Base-by-base conservation (phyloP, 371 early-diverging fungal genomes). In the Mucor irregularis region DNA sequence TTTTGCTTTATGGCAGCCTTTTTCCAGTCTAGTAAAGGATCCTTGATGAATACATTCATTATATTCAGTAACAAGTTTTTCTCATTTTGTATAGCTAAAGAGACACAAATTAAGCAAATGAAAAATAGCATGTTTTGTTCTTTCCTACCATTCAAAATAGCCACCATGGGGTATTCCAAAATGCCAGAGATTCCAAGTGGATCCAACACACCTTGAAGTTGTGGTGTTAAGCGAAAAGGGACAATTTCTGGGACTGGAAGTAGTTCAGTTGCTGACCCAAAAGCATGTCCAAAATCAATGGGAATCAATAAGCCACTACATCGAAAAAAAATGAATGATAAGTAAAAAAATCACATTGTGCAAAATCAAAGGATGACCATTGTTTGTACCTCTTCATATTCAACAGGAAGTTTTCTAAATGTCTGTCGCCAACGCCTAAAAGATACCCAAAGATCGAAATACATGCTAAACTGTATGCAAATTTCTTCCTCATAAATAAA, bases 211-310 rank as follows among this genome's bases (percentile, higher is more conserved):
- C 79, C 65, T 5, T 74, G 64, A 19, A 89, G 62, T 52, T 85
- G 87, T 19, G 61, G 50, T 3, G 90, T 88, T 11, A 88, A 61
- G 2, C 90, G 71, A 68, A 89, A 88, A 0, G 90, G 90, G 3
- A 88, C 75, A 24, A 89, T 51, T 56, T 89, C 90, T 6, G 90
- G 88, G 2, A 88, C 72, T 6, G 86, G 82, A 0, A 87, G 64
- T n/a, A 83, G 52, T 56, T 87, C 87, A 0, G 90, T 84, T 4
- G 87, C 87, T 0, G 86, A 81, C 49, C 90, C 90, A 74, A 89
- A 89, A 4, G 90, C 90, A 60, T 88, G 83, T 0, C 90, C 90
- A 61, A 89, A 89, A 69, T 89, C 90, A 63, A 89, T 89, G 0
- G 81, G 77, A 30, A 89, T 62, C 22, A 89, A 53, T 14, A 71